Percentiles rank a stretch among this genome's conserved stretches.
Evolutionary conservation across 2,329 filamentous ascomycete genomes (phyloP).

Genomic region (Cordyceps tenuipes): DNA sequence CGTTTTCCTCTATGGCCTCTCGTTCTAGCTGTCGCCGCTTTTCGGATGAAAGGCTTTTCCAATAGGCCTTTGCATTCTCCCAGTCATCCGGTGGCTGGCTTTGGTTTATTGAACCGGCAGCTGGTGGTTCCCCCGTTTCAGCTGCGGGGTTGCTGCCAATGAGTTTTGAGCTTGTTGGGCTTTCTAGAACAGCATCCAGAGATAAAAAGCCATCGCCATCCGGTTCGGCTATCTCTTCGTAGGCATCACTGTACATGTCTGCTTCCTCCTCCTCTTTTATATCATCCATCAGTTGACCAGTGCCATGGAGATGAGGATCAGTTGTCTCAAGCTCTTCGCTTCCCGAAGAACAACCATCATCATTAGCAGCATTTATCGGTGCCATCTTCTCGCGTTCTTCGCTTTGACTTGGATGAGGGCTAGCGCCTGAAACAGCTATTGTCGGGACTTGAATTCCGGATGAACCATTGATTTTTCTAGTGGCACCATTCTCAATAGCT

Average conservation of each 20-base stretch:
- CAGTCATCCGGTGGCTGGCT: slow-evolving; percentile 40
- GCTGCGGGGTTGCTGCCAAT: not conserved
- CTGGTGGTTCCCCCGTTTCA: not conserved
- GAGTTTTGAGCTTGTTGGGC: slow-evolving; percentile 31
- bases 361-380: slow-evolving; percentile 44
- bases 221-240: slow-evolving; percentile 60
- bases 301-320: not conserved
- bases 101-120: not conserved
- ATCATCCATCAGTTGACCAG: slow-evolving; percentile 23
- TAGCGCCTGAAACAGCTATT: slow-evolving; percentile 39
- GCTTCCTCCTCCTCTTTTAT: slow-evolving; percentile 40
- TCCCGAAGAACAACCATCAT: slow-evolving; percentile 15
- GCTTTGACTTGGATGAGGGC: slow-evolving; percentile 22
- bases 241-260: slow-evolving; percentile 65
- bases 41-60: slow-evolving; percentile 56
- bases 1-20: slow-evolving; percentile 43
- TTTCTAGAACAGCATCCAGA: slow-evolving; percentile 62
- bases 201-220: slow-evolving; percentile 63
- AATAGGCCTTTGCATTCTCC: slow-evolving; percentile 61
- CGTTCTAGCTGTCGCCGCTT: slow-evolving; percentile 54
- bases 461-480: not conserved
- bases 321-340: slow-evolving; percentile 9
- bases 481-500: slow-evolving; percentile 4
- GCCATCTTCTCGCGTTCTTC: slow-evolving; percentile 14
- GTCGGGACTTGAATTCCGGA: slow-evolving; percentile 25